Base-by-base conservation (phyloP, 2,329 filamentous ascomycete species). In the Ceratocystis diversiconidia region DNA sequence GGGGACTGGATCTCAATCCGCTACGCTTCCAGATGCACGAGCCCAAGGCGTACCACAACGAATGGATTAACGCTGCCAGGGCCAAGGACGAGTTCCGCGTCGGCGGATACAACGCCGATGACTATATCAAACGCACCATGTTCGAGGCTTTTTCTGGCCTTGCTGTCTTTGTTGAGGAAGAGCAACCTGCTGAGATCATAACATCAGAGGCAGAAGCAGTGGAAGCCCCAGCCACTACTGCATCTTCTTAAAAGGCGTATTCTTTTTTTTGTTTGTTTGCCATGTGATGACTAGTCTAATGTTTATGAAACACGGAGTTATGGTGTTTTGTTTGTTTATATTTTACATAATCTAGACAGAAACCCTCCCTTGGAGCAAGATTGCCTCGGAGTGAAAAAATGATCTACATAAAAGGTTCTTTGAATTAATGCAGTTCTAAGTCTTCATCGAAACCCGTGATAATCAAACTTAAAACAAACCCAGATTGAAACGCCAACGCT, bases 121-220 rank as follows among this genome's bases (percentile, higher is more conserved):
- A 96, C 73, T 97, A 94, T 72, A 89, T 90, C 71, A 80, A 85
- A 6, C 81, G 92, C 28, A 86, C 89, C 28, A 77, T 99, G 73
- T 88, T 90, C 68, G 92, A 96, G 73, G 91, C 92, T 0, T 97
- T 96, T 75, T 85, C 89, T 0, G 94, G 95, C 0, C 75, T 99
- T 68, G 90, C 89, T 0, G 89, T 95, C 52, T 95, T 95, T 70
- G 79, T 99, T 52, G 87, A 83, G 44, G 90, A 96, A 59, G 92
- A 95, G 72, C 83, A 82, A 74, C 70, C 72, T 1, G 72, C 70
- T 1, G 76, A 78, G 57, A 73, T 71, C 59, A 19, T 25, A 15
- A 10, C 44, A 15, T 15, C 52, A 1, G 63, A 62, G 32, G 25
- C 19, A 2, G 22, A 44, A 59, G 43, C 25, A 5, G 19, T 17